phyloP scores from a whole-genome alignment of 1,284 basidiomycete species.

The Ceratobasidium sp. region DNA sequence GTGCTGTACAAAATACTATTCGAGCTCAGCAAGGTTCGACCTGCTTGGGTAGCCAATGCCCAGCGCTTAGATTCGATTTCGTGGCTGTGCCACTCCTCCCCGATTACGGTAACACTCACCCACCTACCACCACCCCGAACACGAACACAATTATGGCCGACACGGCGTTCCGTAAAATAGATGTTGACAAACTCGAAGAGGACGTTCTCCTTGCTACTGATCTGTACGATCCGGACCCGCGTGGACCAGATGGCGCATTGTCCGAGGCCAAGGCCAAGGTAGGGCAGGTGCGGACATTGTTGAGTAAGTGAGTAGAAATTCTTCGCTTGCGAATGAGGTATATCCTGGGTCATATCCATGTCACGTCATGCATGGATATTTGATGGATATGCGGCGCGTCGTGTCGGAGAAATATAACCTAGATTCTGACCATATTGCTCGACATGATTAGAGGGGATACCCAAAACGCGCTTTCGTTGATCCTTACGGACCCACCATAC shows the following conservation, averaged over 20 bases:
- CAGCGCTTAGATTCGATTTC: background rate
- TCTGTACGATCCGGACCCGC: constrained; percentile 85
- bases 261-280: constrained; percentile 79
- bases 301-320: constrained; percentile 68
- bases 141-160: constrained; percentile 63
- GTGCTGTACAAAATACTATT: too few relatives aligned
- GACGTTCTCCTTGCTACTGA: constrained; percentile 86
- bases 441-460: constrained; percentile 80
- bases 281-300: constrained; percentile 69
- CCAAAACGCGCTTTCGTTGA: constrained; percentile 69
- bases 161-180: constrained; percentile 86
- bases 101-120: background rate
- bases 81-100: background rate
- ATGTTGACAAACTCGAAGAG: constrained; percentile 94
- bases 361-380: too few relatives aligned
- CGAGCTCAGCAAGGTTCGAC: background rate
- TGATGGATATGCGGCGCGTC: too few relatives aligned
- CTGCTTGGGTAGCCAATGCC: background rate
- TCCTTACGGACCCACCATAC: constrained; percentile 81
- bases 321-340: background rate
- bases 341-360: too few relatives aligned
- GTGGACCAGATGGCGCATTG: constrained; percentile 75
- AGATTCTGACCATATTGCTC: too few relatives aligned
- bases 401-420: too few relatives aligned
- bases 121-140: background rate